phyloP scores from a whole-genome alignment of 2,329 filamentous ascomycete species.

The Rugonectria rugulosa region DNA sequence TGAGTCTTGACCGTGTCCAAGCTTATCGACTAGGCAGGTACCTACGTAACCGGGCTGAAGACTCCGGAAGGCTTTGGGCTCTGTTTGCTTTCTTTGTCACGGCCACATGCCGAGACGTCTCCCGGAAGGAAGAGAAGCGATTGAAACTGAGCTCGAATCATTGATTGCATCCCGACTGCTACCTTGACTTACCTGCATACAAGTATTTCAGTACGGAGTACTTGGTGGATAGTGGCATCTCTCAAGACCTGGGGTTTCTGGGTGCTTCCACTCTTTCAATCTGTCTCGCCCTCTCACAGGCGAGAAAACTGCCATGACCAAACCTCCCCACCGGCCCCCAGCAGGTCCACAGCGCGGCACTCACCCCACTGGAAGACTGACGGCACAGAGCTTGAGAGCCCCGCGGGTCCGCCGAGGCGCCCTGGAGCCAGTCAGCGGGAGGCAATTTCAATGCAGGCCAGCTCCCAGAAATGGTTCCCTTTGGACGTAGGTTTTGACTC shows the following conservation, averaged over 20 bases:
- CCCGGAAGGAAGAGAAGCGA: too few relatives aligned
- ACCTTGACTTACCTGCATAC: too few relatives aligned
- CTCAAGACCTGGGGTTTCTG: neutral
- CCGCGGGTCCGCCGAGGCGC: conserved; percentile 14
- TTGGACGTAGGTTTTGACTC: neutral
- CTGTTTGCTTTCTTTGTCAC: neutral
- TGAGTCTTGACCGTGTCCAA: too few relatives aligned
- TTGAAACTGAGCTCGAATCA: too few relatives aligned
- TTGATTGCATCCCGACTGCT: too few relatives aligned
- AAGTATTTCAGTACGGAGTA: too few relatives aligned
- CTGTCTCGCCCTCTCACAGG: conserved; percentile 30
- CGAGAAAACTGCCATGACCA: conserved; percentile 35
- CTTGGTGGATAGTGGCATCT: conserved; percentile 2
- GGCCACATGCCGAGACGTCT: conserved; percentile 7
- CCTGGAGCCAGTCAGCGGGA: conserved; percentile 28
- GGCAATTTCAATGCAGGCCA: conserved; percentile 33
- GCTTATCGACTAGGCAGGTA: neutral
- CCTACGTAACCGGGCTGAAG: conserved; percentile 1
- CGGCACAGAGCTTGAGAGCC: conserved; percentile 5
- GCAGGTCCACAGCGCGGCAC: conserved; percentile 25
- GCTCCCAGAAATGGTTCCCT: too few relatives aligned
- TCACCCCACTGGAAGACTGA: conserved; percentile 19
- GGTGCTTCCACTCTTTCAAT: neutral
- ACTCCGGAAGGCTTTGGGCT: too few relatives aligned
- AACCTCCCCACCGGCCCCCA: conserved; percentile 29